Percentiles rank a stretch among this genome's conserved stretches.
Conservation (phyloP, 768 basidiomycete species). For the Collybia sp. region DNA sequence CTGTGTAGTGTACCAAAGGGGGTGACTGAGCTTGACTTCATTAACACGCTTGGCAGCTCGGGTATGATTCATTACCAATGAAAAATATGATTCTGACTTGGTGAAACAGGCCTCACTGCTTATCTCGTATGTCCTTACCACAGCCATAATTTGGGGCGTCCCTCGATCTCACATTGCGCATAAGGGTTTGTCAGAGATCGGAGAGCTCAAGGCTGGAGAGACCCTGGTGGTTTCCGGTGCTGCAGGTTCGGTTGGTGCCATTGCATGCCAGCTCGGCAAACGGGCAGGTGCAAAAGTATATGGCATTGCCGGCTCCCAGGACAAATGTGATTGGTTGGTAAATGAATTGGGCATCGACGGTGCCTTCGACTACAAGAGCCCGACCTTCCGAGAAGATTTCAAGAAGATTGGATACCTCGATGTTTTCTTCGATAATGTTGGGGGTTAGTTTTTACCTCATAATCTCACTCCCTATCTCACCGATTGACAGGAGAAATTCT, state of each 20-base stretch:
- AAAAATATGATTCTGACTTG: background rate
- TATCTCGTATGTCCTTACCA: conserved; percentile 64
- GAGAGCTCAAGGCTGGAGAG: conserved; percentile 77
- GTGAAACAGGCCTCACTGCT: conserved; percentile 67
- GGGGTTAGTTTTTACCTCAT: conserved; percentile 28
- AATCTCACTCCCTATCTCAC: background rate
- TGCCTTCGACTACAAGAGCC: conserved; percentile 85
- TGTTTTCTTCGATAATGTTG: conserved; percentile 83
- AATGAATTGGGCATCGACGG: conserved; percentile 79
- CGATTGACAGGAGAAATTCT: conserved; percentile 64
- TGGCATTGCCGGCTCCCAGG: conserved; percentile 79
- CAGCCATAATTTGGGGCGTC: background rate
- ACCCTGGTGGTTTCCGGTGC: conserved; percentile 85
- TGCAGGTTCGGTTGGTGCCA: conserved; percentile 84
- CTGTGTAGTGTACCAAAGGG: conserved; percentile 50
- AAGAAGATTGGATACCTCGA: conserved; percentile 77
- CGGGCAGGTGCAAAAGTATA: conserved; percentile 76
- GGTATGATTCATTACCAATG: conserved; percentile 33
- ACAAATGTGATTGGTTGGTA: conserved; percentile 86
- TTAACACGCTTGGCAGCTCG: conserved; percentile 72
- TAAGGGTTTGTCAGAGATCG: conserved; percentile 81
- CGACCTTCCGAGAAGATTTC: conserved; percentile 67
- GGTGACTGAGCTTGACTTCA: conserved; percentile 64
- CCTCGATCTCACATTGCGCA: background rate
- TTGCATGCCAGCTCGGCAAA: conserved; percentile 84